Percentiles rank a stretch among this genome's conserved stretches.
phyloP scores from a whole-genome alignment of 495 filamentous ascomycete genomes.

The Daldinia bambusicola region DNA sequence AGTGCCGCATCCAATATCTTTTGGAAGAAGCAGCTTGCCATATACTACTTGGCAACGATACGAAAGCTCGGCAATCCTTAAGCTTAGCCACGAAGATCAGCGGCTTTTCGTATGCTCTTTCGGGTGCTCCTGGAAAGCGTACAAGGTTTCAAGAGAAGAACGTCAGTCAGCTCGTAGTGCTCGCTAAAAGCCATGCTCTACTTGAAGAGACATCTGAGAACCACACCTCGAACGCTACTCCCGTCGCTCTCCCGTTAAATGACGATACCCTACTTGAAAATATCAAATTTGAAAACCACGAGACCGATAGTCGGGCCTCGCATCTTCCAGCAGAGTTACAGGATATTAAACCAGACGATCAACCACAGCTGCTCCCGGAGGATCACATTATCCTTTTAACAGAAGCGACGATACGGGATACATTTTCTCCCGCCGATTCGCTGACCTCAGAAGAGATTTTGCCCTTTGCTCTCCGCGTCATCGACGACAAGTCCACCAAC shows the following conservation, averaged over 20 bases:
- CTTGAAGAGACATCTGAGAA: constrained; percentile 1
- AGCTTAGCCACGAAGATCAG: constrained; percentile 68
- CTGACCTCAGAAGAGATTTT: constrained; percentile 91
- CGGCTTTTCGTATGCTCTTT: constrained; percentile 83
- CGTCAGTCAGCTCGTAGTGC: constrained; percentile 88
- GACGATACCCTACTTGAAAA: constrained; percentile 93
- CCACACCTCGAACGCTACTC: constrained; percentile 50
- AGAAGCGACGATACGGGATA: constrained; percentile 89
- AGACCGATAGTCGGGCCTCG: constrained; percentile 51
- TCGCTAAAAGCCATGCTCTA: constrained; percentile 75
- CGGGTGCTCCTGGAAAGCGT: constrained; percentile 86
- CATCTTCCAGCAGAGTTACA: constrained; percentile 68
- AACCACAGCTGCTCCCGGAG: constrained; percentile 82
- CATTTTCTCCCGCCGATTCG: constrained; percentile 78
- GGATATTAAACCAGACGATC: constrained; percentile 75
- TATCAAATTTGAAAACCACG: constrained; percentile 76
- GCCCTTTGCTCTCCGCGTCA: constrained; percentile 88
- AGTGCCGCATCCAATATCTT: constrained; percentile 70
- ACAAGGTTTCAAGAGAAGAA: constrained; percentile 93
- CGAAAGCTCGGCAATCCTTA: constrained; percentile 76
- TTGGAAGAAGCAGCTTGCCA: constrained; percentile 85
- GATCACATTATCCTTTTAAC: constrained; percentile 86
- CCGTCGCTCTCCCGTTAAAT: constrained; percentile 78
- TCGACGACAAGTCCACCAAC: constrained; percentile 89
- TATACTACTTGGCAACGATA: constrained; percentile 85